Percentiles rank a stretch among this genome's conserved stretches.
These are phyloP conservation scores for Cadophora gregata DNA, from an alignment of 2,329 filamentous ascomycete species.

Conservation along the genomic window DNA sequence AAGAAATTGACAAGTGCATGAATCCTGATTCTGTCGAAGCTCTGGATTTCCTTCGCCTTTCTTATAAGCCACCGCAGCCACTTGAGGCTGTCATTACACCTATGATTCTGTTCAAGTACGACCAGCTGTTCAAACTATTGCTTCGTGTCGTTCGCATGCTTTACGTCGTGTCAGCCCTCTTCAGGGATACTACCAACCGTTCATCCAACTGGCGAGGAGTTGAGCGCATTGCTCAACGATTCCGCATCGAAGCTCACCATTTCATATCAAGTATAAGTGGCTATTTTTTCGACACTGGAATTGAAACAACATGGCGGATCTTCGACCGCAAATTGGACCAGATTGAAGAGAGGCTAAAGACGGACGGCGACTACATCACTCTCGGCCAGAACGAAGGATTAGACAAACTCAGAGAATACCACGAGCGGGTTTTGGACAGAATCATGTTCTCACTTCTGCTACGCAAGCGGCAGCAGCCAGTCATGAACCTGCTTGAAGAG, in stretches of 20 bases:
- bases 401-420: slow-evolving; percentile 69
- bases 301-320: slow-evolving; percentile 73
- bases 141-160: slow-evolving; percentile 80
- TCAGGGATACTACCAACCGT: slow-evolving; percentile 59
- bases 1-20: slow-evolving; percentile 83
- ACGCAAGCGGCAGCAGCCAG: slow-evolving; percentile 74
- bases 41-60: slow-evolving; percentile 88
- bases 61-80: slow-evolving; percentile 78
- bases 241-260: slow-evolving; percentile 79
- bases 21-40: slow-evolving; percentile 84
- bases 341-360: slow-evolving; percentile 63
- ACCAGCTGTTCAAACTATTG: slow-evolving; percentile 81
- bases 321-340: slow-evolving; percentile 71
- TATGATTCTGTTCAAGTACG: slow-evolving; percentile 76
- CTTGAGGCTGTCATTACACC: slow-evolving; percentile 77
- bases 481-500: slow-evolving; percentile 75
- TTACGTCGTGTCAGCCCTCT: slow-evolving; percentile 72
- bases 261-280: slow-evolving; percentile 75
- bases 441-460: slow-evolving; percentile 78
- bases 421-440: slow-evolving; percentile 75
- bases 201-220: slow-evolving; percentile 36
- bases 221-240: slow-evolving; percentile 50
- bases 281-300: slow-evolving; percentile 82
- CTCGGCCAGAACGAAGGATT: slow-evolving; percentile 63
- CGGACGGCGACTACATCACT: slow-evolving; percentile 45